Evolutionary conservation across 1,139 yeast genomes (phyloP), one percentile per base, ranked within the genome.

Genomic region (Spencermartinsiella ligniputridi): DNA sequence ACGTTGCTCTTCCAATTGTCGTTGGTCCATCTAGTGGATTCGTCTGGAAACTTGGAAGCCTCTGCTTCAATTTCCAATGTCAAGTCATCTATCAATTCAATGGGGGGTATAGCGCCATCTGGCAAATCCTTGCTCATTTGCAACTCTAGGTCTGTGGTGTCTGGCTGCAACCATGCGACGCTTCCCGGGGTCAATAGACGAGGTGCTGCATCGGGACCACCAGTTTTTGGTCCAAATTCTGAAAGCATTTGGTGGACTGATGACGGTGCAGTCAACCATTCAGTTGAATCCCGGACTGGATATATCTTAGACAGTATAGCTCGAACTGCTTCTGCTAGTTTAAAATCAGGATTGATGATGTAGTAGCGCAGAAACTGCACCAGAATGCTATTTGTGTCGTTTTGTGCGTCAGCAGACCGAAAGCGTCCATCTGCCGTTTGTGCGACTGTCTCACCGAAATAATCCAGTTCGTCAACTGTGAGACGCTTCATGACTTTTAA

Each of bases 401-500:
- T n/a, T n/a, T n/a, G n/a, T n/a, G n/a, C n/a, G n/a, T n/a, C n/a
- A n/a, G n/a, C n/a, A n/a, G n/a, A n/a, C n/a, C n/a, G n/a, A 22
- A 22, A 22, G 11, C 11, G 25, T 22, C 11, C 25, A 11, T 22
- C 11, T 22, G 25, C 25, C 25, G 11, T 22, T 6, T 6, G 9
- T 6, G 25, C 9, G 25, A 22, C 11, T 6, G 11, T 22, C 25
- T 22, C 25, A 6, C 15, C 32, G 15, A 27, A 27, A 6, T 27
- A 9, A n/a, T 27, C 32, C 32, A 27, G n/a, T n/a, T 27, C 32
- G 5, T 27, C 15, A 5, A 5, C 32, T n/a, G 32, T 27, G 15
- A 27, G 32, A 15, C 32, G 32, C n/a, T 27, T 27, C 32, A 27
- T 27, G 15, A 27, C 32, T 27, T 27, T 27, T n/a, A 27, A n/a